phyloP scores from a whole-genome alignment of 2,329 filamentous ascomycete genomes.

The Fusarium sp. region DNA sequence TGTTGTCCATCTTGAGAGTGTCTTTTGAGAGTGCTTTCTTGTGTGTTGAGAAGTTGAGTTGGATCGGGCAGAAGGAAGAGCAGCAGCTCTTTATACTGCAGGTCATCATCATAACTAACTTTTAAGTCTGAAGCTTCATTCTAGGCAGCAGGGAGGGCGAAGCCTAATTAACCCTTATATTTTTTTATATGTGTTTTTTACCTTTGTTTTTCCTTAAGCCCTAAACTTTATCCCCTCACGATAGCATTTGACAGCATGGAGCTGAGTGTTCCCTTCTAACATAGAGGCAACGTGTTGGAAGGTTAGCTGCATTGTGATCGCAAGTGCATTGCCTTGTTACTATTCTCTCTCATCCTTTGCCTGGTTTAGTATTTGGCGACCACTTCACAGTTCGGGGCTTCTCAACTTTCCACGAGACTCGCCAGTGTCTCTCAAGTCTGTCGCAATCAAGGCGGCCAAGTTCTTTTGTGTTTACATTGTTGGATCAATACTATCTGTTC shows the following conservation, averaged over 20 bases:
- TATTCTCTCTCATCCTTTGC: background rate
- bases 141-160: too few relatives aligned
- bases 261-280: background rate
- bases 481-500: background rate
- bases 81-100: too few relatives aligned
- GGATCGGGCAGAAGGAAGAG: too few relatives aligned
- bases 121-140: too few relatives aligned
- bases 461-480: background rate
- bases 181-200: too few relatives aligned
- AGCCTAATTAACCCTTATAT: too few relatives aligned
- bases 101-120: too few relatives aligned
- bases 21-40: too few relatives aligned
- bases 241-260: background rate
- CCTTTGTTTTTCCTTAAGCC: too few relatives aligned
- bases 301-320: background rate
- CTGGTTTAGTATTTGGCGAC: background rate
- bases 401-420: background rate
- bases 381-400: background rate
- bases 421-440: background rate
- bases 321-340: background rate
- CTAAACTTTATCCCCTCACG: too few relatives aligned
- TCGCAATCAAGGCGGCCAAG: background rate
- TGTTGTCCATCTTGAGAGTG: too few relatives aligned
- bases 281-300: background rate
- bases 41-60: too few relatives aligned